Base-by-base conservation (phyloP, 2,329 filamentous ascomycete species). In the Penicillium glabrum region DNA sequence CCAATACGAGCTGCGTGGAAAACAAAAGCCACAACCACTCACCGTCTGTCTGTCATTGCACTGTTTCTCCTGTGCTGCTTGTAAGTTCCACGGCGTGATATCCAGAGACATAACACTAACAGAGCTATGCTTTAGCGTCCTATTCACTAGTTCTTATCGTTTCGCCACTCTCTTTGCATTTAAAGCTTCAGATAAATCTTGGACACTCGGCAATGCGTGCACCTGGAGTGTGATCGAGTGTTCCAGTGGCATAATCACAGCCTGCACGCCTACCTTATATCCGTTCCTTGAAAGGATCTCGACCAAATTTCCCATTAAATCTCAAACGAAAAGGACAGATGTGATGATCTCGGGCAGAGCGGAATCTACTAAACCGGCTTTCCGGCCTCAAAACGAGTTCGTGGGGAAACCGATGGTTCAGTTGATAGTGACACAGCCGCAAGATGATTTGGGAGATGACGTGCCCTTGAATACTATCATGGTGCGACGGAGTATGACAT, bases 151-250 rank as follows among this genome's bases (percentile, higher is more conserved):
- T 1, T 75, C 74, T 6, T 82, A 82, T 66, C 79, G 79, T 56
- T 79, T 78, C 53, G 75, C 67, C 35, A 75, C 80, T 6, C 75
- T 82, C 27, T 80, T 82, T 58, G 72, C 75, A 19, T 81, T 81
- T 65, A 61, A 60, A 14, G 48, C 54, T 37, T 47, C 49, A 9
- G 79, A 82, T 52, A 76, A 77, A 3, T 72, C 74, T n/a, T 82
- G 81, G 64, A 79, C 79, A 0, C 71, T 82, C 9, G 77, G 78
- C 0, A 76, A 74, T 1, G 75, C 78, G 0, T 75, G 78, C 5
- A 78, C 75, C 52, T 83, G 80, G 80, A 79, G 79, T 7, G 72
- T 72, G 5, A 77, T 82, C 58, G 80, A 83, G 62, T 77, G 79
- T 67, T 73, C 79, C 0, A 76, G 77, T 13, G 59, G 60, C 0